Evolutionary conservation across 495 filamentous ascomycete species (phyloP), one percentile per base, ranked within the genome.

Genomic region (Poronia punctata): DNA sequence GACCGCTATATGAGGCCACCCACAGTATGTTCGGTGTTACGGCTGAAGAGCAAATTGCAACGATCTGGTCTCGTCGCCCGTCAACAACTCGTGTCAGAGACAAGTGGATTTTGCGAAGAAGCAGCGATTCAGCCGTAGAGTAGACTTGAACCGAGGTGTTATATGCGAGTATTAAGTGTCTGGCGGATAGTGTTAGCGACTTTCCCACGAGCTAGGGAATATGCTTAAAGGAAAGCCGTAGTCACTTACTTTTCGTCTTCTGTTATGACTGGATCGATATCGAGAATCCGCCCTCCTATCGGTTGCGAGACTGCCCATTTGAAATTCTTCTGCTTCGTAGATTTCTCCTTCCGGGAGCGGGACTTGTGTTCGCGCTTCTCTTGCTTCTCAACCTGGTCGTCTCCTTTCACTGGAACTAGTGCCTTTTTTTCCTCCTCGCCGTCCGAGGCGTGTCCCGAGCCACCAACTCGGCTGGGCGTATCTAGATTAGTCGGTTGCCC

Each of bases 201-300:
- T 21, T 50, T 25, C 31, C 8, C 17, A 30, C 25, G 30, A 7
- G 16, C 21, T 12, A 28, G 12, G 16, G 7, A 40, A 11, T 17
- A 20, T 22, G 22, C 14, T 33, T 62, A n/a, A n/a, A n/a, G n/a
- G n/a, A n/a, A n/a, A n/a, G n/a, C n/a, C n/a, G n/a, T n/a, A n/a
- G n/a, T n/a, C n/a, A n/a, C 80, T 51, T 67, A 94, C 86, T 82
- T 78, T 61, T 95, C 88, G 64, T 96, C 84, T 4, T 52, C 46
- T 9, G 86, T 81, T 59, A 95, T 82, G 16, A 87, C 66, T 0
- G 89, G 84, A 47, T 95, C 86, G 38, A 84, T 64, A 50, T 85
- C 68, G 24, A 81, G 56, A 63, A 86, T 82, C 28, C 78, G 67
- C 5, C 84, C 84, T 38, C 79, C 84, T 58, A 81, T 66, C 15